phyloP scores from a whole-genome alignment of 148 eudicot genomes.

The Chenopodium suecicum region DNA sequence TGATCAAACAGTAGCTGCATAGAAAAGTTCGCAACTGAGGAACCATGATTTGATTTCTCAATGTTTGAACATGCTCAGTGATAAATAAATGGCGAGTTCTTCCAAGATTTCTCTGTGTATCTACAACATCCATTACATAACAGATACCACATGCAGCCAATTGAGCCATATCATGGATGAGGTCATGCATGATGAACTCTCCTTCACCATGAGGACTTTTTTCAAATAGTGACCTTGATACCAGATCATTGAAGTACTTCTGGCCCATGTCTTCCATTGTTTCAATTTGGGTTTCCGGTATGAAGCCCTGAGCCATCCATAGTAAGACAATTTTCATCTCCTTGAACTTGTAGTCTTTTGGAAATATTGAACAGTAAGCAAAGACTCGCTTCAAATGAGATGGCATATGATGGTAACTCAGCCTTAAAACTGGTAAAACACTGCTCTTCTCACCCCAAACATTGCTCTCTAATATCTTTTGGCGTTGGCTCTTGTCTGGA shows the following conservation, averaged over 20 bases:
- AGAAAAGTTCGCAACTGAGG: neutral
- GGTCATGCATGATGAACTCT: conserved; percentile 5
- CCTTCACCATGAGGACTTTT: neutral
- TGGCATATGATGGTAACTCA: conserved; percentile 12
- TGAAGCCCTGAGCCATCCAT: conserved; percentile 14
- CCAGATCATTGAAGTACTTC: neutral
- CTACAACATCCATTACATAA: neutral
- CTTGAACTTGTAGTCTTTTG: neutral
- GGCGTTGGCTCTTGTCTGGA: neutral
- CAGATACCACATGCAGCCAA: neutral
- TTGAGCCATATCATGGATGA: conserved; percentile 10
- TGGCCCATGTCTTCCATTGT: conserved; percentile 9
- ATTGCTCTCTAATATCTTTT: neutral
- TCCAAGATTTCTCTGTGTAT: neutral
- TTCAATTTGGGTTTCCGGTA: neutral
- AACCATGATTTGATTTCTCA: neutral
- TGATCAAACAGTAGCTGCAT: neutral
- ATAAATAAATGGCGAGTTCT: neutral
- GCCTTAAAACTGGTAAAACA: neutral
- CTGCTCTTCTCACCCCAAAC: neutral
- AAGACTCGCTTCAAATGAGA: neutral
- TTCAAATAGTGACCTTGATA: conserved; percentile 8
- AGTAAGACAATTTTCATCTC: neutral
- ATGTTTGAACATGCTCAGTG: neutral
- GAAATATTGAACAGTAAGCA: neutral